Evolutionary conservation across 177 flowering plant species (phyloP), one percentile per base, ranked within the genome.

Genomic region (Telopea speciosissima): DNA sequence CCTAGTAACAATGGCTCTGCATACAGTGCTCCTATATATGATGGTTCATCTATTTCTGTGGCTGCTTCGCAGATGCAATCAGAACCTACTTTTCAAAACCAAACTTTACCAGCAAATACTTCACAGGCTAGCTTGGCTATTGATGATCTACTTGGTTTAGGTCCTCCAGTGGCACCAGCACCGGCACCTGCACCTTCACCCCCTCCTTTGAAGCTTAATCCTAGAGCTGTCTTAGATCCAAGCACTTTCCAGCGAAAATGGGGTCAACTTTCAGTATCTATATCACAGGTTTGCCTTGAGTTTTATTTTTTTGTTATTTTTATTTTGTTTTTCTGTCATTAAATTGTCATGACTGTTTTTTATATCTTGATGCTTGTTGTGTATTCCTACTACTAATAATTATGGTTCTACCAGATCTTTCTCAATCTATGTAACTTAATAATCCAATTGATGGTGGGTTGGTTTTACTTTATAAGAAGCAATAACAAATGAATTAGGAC

Each of bases 91-190:
- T 65, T 79, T 61, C 68, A 85, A 71, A 82, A 74, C 73, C 68
- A 83, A 54, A 54, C 72, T 31, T 42, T 75, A 54, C 75, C 87
- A 11, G 73, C 81, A 24, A 59, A 74, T 67, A 23, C 83, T 68
- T 70, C 80, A 36, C 75, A 72, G 63, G 26, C 83, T 67, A 82
- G 84, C 83, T 81, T 83, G 56, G 91, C 84, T 64, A 85, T 96
- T 77, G 99, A 96, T 80, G 99, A 96, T 80, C 83, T 96, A 23
- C 89, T 96, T 54, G 93, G 97, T 74, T 84, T 96, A 26, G 90
- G 91, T 73, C 44, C 82, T 63, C 64, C 85, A 40, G 36, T 72
- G 66, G 64, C 76, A 68, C 70, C 73, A 67, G 64, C 76, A 68
- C 68, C 73, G 65, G 31, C 82, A 62, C 79, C 92, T 63, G 65